Base-by-base conservation (phyloP, 306 rosid species). In the Cicer bijugum region DNA sequence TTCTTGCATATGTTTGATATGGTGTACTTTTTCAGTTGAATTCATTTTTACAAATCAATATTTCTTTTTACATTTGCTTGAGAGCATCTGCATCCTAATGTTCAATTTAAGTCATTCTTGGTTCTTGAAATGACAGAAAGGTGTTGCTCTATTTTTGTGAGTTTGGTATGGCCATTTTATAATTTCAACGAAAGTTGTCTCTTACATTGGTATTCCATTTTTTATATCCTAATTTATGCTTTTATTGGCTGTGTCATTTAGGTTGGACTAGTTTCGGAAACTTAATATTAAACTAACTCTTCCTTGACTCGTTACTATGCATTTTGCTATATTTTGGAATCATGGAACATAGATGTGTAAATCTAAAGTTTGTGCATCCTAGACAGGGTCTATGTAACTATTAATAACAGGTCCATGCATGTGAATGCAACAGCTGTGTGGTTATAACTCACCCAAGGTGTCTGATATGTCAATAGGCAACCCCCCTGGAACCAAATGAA, bases 61-160 rank as follows among this genome's bases (percentile, higher is more conserved):
- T 67, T 70, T 56, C 23, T 51, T 53, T 68, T 62, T 67, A 12
- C n/a, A 77, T 77, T 72, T 78, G 56, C 59, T 74, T 38, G 14
- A 19, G 58, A 51, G 57, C 51, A 56, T 47, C 33, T 20, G n/a
- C 50, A 55, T 61, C 15, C 23, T 0, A 17, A 7, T 28, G 12
- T 28, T 71, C 12, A 48, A 20, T 45, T 12, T 38, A 35, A 19
- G 64, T 33, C 37, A 10, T 77, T 77, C 48, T 17, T 73, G 56
- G 44, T 67, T 82, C 63, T 56, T 39, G 10, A 56, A 12, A 60
- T 68, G 73, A 7, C 12, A 17, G 8, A 45, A 68, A 45, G 44
- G 39, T 50, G 38, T 56, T 66, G 44, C 58, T 53, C 12, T 35
- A 55, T 23, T 82, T 77, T 77, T 73, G 69, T 51, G 9, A 47